Evolutionary conservation across 2,329 filamentous ascomycete species (phyloP), one percentile per base, ranked within the genome.

Genomic region (Aureobasidium zeae): DNA sequence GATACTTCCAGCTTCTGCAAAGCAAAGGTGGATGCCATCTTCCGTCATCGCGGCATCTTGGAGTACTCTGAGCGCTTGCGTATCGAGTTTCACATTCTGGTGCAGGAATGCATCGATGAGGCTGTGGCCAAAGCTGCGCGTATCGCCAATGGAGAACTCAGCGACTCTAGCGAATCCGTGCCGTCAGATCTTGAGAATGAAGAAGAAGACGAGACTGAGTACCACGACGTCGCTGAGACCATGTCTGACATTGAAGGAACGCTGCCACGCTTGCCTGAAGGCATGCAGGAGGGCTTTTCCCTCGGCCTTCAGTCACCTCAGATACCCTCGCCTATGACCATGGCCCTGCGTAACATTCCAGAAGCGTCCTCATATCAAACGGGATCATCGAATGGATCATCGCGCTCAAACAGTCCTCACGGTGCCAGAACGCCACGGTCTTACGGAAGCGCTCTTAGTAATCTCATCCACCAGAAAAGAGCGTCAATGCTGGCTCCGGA

Each of bases 51-150:
- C 38, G 81, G 83, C 54, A 94, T 96, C 38, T 80, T 98, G 22
- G 91, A 98, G 61, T 98, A 98, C 59, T 81, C 88, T 0, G 91
- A 98, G 64, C 81, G 93, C 22, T 94, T 98, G 51, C 84, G 93
- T 3, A 76, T 95, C 34, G 91, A 98, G 57, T 94, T 95, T 56
- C 83, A 89, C 20, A 77, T 93, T 19, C 72, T 95, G 46, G 89
- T 98, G 2, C 86, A 96, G 57, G 86, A 95, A 55, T 98, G 91
- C 59, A 94, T 98, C 41, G 82, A 93, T 48, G 87, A 86, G 49
- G 91, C 91, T 7, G 75, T 96, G 64, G 77, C 77, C 51, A 95
- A 96, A 63, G 88, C 91, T 42, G 84, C 85, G 44, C 81, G 81
- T 37, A 89, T 95, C 52, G 86, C 86, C 33, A 80, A 85, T 31